Percentiles rank a stretch among this genome's conserved stretches.
Conservation (phyloP, 495 filamentous ascomycete genomes). For the Pyrenula massariospora region DNA sequence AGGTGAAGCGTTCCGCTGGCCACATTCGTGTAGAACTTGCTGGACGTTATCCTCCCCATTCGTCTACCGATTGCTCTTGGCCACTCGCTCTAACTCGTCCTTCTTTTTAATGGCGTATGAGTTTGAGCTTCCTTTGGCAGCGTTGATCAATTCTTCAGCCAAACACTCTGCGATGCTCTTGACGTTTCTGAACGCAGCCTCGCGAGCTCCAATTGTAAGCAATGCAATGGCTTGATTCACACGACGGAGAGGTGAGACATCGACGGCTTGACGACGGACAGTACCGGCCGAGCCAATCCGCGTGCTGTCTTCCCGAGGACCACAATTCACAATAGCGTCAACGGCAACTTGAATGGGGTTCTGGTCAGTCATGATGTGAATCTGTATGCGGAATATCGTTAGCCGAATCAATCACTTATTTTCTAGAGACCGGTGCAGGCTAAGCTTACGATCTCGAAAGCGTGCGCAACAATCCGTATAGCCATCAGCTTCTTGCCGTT, state of each 20-base stretch:
- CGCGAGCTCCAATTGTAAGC: conserved; percentile 92
- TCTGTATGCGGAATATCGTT: conserved; percentile 37
- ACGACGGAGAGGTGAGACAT: conserved; percentile 97
- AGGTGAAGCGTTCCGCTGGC: too few relatives aligned
- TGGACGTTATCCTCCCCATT: conserved; percentile 12
- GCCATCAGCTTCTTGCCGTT: conserved; percentile 99
- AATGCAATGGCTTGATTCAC: conserved; percentile 99
- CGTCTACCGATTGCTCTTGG: conserved; percentile 97
- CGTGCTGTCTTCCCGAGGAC: conserved; percentile 97
- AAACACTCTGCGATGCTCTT: conserved; percentile 98
- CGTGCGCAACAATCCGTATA: conserved; percentile 95
- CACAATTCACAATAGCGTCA: conserved; percentile 99
- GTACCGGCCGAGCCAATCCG: conserved; percentile 99
- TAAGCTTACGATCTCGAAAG: conserved; percentile 94
- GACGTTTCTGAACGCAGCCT: conserved; percentile 97
- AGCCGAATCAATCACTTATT: conserved; percentile 1
- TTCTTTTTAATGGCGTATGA: conserved; percentile 99
- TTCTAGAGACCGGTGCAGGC: conserved; percentile 3
- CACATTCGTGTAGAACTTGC: too few relatives aligned
- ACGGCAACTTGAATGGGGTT: conserved; percentile 99
- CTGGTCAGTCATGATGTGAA: conserved; percentile 99
- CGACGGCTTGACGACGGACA: conserved; percentile 98
- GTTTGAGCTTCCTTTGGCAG: conserved; percentile 99
- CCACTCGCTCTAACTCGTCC: conserved; percentile 99
- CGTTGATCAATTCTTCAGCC: conserved; percentile 99